Base-by-base conservation (phyloP, 1,284 basidiomycete species). In the Microbotryum saponariae region DNA sequence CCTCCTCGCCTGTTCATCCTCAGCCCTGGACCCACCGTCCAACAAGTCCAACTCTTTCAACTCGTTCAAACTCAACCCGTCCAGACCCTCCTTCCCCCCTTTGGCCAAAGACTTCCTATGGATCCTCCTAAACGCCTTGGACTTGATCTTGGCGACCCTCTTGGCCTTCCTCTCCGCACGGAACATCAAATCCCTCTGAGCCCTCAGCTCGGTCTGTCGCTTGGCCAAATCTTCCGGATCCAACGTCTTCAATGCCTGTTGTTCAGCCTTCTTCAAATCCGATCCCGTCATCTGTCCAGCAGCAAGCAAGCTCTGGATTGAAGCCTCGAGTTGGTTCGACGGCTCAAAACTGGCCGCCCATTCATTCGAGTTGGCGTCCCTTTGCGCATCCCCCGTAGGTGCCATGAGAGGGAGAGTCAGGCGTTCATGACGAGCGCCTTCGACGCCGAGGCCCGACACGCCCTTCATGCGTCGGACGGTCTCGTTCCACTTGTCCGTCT, bases 81-180 rank as follows among this genome's bases (percentile, higher is more conserved):
- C 75, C 78, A 79, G 67, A 73, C 78, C 77, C 68, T 80, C 51
- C 82, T 74, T 70, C 81, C 83, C 54, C 16, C 51, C 65, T 65
- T 64, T 65, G 60, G 53, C 68, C 56, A 47, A 69, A 45, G 72
- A 83, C 86, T 75, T 89, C 90, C 74, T 90, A 82, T 71, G 85
- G 54, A 97, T 82, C 70, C 88, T 87, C 46, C 92, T 81, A 74
- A 91, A 97, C 4, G 90, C 85, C 77, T 94, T 97, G 76, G 86
- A 89, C 80, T 98, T 97, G 78, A 98, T 97, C 78, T 96, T 97
- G 47, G 87, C 84, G 10, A 96, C 81, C 14, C 93, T 84, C 66
- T 89, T 90, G 12, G 91, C 90, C 74, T 94, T 94, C 46, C 85
- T 80, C 72, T 98, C 93, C 0, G 90, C 91, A 5, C 93, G 85